phyloP scores from a whole-genome alignment of 768 basidiomycete genomes.

The Favolaschia claudopus region DNA sequence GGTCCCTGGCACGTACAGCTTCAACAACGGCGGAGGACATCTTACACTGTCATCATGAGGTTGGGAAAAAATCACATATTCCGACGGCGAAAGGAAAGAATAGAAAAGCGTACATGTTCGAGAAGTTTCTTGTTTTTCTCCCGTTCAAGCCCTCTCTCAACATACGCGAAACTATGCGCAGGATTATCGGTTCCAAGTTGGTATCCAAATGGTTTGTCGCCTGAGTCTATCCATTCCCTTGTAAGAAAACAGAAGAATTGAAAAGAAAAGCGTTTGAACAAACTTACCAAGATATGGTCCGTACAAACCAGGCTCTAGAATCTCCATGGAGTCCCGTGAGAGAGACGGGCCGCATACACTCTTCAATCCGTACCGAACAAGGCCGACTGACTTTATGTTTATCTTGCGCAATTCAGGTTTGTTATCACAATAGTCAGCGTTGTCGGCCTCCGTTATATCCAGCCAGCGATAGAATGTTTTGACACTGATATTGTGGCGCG shows the following conservation, averaged over 20 bases:
- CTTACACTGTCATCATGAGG: not conserved
- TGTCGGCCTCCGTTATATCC: not conserved
- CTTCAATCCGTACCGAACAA: not conserved
- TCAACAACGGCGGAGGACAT: not conserved
- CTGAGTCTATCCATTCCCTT: too few relatives aligned
- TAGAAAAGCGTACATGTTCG: not conserved
- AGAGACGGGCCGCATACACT: not conserved
- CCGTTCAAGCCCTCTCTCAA: not conserved
- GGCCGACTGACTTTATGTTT: not conserved
- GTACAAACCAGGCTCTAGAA: not conserved
- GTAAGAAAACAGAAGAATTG: not conserved
- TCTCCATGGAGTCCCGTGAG: not conserved
- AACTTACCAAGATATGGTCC: not conserved
- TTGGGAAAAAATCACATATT: not conserved
- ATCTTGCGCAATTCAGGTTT: not conserved
- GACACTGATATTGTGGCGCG: not conserved
- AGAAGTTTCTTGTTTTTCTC: not conserved
- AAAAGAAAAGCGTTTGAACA: not conserved
- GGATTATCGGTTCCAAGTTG: not conserved
- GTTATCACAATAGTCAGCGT: not conserved
- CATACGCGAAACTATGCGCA: not conserved
- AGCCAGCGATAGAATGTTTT: slow-evolving; percentile 12
- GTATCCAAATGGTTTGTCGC: not conserved
- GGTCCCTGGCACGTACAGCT: not conserved
- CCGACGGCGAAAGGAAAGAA: too few relatives aligned